Percentiles rank a stretch among this genome's conserved stretches.
phyloP scores from a whole-genome alignment of 2,329 filamentous ascomycete genomes.

The Paraconiothyrium brasiliense region DNA sequence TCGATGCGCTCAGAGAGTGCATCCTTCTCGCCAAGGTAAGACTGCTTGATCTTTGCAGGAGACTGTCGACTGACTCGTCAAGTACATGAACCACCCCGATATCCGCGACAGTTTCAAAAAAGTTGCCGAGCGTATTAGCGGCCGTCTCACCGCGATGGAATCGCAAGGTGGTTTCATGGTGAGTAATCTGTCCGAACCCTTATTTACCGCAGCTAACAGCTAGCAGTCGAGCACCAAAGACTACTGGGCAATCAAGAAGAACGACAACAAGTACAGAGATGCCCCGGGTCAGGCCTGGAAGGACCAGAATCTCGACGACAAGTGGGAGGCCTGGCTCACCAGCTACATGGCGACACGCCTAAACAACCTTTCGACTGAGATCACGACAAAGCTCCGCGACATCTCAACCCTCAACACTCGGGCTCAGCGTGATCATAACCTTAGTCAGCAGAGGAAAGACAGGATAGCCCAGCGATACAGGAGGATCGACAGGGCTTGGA shows the following conservation, averaged over 20 bases:
- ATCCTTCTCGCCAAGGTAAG: too few relatives aligned
- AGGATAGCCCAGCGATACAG: neutral
- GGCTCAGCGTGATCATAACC: neutral
- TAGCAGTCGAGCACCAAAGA: neutral
- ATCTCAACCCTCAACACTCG: neutral
- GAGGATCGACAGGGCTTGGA: neutral
- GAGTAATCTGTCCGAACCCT: neutral
- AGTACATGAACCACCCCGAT: too few relatives aligned
- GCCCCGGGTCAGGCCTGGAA: neutral
- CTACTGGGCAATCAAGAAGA: slow-evolving; percentile 4
- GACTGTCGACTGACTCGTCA: too few relatives aligned
- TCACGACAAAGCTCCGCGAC: neutral
- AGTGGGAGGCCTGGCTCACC: neutral
- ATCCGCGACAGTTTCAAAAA: too few relatives aligned
- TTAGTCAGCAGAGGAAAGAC: slow-evolving; percentile 1
- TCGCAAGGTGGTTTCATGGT: neutral
- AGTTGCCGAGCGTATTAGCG: too few relatives aligned
- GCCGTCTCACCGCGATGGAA: too few relatives aligned
- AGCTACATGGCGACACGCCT: neutral
- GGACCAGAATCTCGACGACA: neutral
- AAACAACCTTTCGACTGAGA: neutral
- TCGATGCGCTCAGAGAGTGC: too few relatives aligned
- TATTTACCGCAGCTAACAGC: neutral
- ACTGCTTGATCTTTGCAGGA: too few relatives aligned
- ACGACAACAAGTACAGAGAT: neutral